Conservation (phyloP, 306 rosid genomes). For the Casuarina equisetifolia region DNA sequence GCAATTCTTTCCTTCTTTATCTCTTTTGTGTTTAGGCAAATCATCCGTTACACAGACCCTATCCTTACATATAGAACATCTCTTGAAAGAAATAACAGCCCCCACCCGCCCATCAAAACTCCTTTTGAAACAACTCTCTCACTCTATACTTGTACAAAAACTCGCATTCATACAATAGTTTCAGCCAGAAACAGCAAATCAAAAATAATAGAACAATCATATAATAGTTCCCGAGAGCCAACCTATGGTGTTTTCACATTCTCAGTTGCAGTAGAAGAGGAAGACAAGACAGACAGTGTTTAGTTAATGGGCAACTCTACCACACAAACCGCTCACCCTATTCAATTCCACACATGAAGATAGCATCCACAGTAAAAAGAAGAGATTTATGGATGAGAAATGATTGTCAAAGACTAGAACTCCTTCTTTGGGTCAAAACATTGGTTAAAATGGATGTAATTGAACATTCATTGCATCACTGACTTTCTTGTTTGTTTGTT, state of each 20-base stretch:
- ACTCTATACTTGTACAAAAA: background rate
- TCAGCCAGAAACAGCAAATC: background rate
- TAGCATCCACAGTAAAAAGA: background rate
- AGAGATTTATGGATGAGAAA: background rate
- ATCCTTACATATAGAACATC: background rate
- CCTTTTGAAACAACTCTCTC: background rate
- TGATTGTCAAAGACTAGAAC: background rate
- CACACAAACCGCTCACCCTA: background rate
- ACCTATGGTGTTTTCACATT: background rate
- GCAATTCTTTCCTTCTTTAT: slow-evolving; percentile 1
- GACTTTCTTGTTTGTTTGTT: background rate
- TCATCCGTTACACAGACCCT: background rate
- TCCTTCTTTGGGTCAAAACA: background rate
- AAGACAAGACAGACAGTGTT: background rate
- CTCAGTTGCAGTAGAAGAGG: background rate
- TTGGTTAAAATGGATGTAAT: background rate
- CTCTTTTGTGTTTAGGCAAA: background rate
- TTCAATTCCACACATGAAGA: background rate
- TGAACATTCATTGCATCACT: background rate
- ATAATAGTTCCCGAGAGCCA: background rate
- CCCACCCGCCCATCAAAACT: background rate
- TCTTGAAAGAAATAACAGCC: background rate
- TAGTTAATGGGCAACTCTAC: background rate
- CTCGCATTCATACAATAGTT: background rate
- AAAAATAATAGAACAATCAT: background rate